These are phyloP conservation scores for Amauroascus verrucosus DNA, from an alignment of 2,329 filamentous ascomycete genomes.

Conservation along the genomic window DNA sequence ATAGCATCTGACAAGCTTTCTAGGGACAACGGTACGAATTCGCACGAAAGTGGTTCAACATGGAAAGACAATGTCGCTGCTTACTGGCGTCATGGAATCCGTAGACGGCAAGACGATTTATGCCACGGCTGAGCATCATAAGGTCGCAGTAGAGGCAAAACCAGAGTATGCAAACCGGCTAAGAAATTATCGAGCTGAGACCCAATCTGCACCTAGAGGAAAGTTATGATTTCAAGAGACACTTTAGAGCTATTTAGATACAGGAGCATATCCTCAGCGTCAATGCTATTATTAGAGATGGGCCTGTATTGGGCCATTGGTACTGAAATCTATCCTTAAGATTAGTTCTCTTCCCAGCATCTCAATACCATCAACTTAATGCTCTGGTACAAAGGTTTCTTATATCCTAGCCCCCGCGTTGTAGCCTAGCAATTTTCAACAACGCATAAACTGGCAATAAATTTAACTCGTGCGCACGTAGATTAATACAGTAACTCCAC, in stretches of 20 bases:
- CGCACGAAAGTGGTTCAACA: slow-evolving; percentile 37
- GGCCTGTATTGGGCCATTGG: neutral
- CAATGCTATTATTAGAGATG: neutral
- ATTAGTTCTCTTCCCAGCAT: neutral
- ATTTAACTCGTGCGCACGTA: neutral
- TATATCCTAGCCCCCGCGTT: too few relatives aligned
- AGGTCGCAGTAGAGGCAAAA: slow-evolving; percentile 38
- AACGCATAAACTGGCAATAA: too few relatives aligned
- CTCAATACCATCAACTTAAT: too few relatives aligned
- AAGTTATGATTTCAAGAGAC: neutral
- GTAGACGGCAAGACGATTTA: slow-evolving; percentile 40
- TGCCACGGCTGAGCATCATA: slow-evolving; percentile 45
- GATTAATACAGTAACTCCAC: neutral
- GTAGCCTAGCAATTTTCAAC: too few relatives aligned
- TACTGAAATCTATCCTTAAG: neutral
- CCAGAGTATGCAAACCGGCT: slow-evolving; percentile 26
- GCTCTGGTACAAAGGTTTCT: too few relatives aligned
- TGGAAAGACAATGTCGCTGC: slow-evolving; percentile 44
- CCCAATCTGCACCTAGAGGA: neutral
- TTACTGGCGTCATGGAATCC: slow-evolving; percentile 42
- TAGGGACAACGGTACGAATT: slow-evolving; percentile 36
- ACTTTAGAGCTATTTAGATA: neutral
- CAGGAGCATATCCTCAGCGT: neutral
- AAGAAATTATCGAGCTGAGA: neutral
- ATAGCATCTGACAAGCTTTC: neutral